Evolutionary conservation across 305 asterid genomes (phyloP).

Genomic region (Euphrasia arctica): DNA sequence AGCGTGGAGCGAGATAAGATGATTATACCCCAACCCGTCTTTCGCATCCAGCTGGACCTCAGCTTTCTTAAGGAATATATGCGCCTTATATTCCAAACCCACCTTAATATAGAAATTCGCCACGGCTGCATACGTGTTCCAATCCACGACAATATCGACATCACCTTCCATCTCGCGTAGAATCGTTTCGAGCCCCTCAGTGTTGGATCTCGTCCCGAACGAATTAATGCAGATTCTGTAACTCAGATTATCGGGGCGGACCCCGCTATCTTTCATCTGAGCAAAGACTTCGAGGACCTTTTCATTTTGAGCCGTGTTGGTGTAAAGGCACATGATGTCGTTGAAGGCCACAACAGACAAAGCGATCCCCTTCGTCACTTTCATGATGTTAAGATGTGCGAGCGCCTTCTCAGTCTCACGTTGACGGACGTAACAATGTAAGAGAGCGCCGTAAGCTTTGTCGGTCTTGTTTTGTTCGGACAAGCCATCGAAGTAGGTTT

Average conservation of each 20-base stretch:
- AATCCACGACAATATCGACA: conserved; percentile 46
- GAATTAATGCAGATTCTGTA: conserved; percentile 78
- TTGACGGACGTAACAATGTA: conserved; percentile 74
- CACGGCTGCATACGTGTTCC: conserved; percentile 76
- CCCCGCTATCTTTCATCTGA: conserved; percentile 49
- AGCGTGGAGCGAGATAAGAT: conserved; percentile 68
- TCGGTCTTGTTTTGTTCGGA: conserved; percentile 53
- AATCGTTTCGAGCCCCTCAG: conserved; percentile 60
- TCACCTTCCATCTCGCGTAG: conserved; percentile 69
- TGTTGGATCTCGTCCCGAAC: conserved; percentile 54
- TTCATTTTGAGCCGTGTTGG: conserved; percentile 40
- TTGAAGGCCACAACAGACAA: conserved; percentile 53
- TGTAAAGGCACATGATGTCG: conserved; percentile 68
- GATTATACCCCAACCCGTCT: conserved; percentile 58
- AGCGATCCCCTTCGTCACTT: conserved; percentile 54
- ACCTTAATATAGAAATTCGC: conserved; percentile 61
- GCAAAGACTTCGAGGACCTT: conserved; percentile 47
- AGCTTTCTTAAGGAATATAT: conserved; percentile 45
- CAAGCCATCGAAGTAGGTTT: conserved; percentile 61
- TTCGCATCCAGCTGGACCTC: conserved; percentile 53
- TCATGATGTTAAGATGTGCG: conserved; percentile 51
- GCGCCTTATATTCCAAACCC: conserved; percentile 48
- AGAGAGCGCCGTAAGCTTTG: conserved; percentile 73
- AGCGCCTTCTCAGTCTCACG: conserved; percentile 49
- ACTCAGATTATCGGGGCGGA: conserved; percentile 67